These are phyloP conservation scores for Calonectria naviculata DNA, from an alignment of 2,329 filamentous ascomycete genomes.

Conservation along the genomic window DNA sequence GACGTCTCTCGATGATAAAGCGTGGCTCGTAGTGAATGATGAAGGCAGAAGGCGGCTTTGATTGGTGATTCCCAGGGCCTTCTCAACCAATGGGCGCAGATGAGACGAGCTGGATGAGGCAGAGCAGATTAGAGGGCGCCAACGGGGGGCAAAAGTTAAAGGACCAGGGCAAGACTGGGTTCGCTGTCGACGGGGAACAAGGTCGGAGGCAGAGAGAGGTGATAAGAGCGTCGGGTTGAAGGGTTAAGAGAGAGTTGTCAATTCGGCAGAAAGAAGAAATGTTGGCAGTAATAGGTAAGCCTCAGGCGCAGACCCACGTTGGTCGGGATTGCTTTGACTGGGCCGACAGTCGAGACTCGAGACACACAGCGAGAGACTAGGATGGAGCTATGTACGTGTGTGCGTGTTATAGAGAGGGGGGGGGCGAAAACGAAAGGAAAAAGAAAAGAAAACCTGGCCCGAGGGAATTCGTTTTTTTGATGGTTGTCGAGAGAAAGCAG, in stretches of 20 bases:
- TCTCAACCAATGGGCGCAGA: slow-evolving; percentile 47
- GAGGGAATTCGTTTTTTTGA: slow-evolving; percentile 34
- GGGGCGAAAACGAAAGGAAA: slow-evolving; percentile 40
- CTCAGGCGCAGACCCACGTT: slow-evolving; percentile 43
- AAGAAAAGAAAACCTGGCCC: slow-evolving; percentile 39
- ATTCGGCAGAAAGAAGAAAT: slow-evolving; percentile 39
- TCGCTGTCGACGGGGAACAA: slow-evolving; percentile 29
- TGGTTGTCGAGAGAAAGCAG: slow-evolving; percentile 26
- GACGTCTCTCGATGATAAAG: slow-evolving; percentile 39
- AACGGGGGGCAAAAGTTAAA: slow-evolving; percentile 41
- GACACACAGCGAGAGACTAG: slow-evolving; percentile 29
- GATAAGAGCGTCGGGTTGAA: slow-evolving; percentile 28
- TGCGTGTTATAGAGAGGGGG: slow-evolving; percentile 24
- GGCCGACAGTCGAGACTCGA: slow-evolving; percentile 33
- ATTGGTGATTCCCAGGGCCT: slow-evolving; percentile 47
- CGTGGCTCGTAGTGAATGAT: slow-evolving; percentile 44
- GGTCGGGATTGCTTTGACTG: slow-evolving; percentile 41
- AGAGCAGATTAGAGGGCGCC: slow-evolving; percentile 44
- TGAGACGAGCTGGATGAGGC: slow-evolving; percentile 47
- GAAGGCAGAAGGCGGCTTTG: slow-evolving; percentile 41
- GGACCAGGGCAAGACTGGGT: slow-evolving; percentile 38
- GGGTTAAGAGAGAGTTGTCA: slow-evolving; percentile 31
- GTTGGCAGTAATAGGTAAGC: slow-evolving; percentile 37
- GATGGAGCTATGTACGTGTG: slow-evolving; percentile 22
- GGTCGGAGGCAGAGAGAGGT: slow-evolving; percentile 18